These are phyloP conservation scores for Neofusicoccum kwambonambiense DNA, from an alignment of 2,329 filamentous ascomycete genomes.

Conservation along the genomic window DNA sequence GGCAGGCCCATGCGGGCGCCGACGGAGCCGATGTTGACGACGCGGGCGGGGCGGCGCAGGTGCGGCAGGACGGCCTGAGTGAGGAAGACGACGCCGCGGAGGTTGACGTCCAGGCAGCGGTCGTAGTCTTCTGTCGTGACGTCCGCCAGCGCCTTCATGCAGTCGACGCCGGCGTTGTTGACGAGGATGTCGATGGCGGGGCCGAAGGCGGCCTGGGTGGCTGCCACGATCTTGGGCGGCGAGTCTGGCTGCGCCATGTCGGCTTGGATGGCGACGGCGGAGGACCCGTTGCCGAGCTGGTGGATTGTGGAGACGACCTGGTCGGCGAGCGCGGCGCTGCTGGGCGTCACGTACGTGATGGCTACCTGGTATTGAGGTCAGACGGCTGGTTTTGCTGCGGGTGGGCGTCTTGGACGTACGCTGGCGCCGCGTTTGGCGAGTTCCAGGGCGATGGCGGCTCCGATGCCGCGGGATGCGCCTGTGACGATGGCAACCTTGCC, in stretches of 20 bases:
- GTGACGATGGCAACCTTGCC: no score
- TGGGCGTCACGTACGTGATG: background rate
- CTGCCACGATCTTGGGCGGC: slow-evolving; percentile 37
- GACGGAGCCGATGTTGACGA: background rate
- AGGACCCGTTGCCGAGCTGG: slow-evolving; percentile 21
- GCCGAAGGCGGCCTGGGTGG: slow-evolving; percentile 24
- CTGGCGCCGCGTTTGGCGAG: no score
- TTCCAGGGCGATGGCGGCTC: no score
- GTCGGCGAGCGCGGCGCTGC: background rate
- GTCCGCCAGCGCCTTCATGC: background rate
- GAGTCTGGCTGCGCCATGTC: slow-evolving; percentile 37
- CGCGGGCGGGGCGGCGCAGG: background rate
- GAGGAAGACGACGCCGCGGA: background rate
- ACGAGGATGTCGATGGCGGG: slow-evolving; percentile 15
- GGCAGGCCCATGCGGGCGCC: background rate
- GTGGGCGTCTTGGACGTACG: no score
- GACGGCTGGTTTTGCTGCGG: no score
- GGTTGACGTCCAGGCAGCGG: accelerated
- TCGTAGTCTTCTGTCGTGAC: background rate
- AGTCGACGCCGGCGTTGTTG: slow-evolving; percentile 6
- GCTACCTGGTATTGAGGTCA: background rate
- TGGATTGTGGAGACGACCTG: background rate
- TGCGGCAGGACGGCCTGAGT: slow-evolving; percentile 2
- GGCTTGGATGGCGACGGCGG: slow-evolving; percentile 31
- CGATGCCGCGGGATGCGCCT: no score